Evolutionary conservation across 495 filamentous ascomycete genomes (phyloP), one percentile per base, ranked within the genome.

Genomic region (Xylaria longipes): DNA sequence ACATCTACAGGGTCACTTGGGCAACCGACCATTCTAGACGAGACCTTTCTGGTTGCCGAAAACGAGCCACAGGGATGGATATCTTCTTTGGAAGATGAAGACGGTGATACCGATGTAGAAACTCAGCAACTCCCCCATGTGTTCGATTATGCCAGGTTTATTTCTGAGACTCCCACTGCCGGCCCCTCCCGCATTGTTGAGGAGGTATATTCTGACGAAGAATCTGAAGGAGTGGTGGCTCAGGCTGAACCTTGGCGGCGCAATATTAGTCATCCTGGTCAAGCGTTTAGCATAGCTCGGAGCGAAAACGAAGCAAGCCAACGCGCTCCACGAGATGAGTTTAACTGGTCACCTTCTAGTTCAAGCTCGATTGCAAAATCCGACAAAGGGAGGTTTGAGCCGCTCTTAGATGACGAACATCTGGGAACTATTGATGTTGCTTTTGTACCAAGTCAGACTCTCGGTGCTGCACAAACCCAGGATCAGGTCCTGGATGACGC

Each of bases 361-460:
- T 56, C 48, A 56, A 56, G 48, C 22, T 67, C 65, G 14, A 20
- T 67, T 39, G 46, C 35, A 35, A 20, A 39, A 27, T 54, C n/a
- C 48, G 22, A 39, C 14, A 33, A 56, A 22, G n/a, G 15, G 14
- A 56, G 33, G 11, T 54, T 67, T 48, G 65, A 67, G 5, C 46
- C 65, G 7, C 48, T 67, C 48, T 56, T 67, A 22, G 35, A 56
- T 56, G 65, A 67, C 12, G 65, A 54, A 67, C 65, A 33, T 22
- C 35, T 67, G 48, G 35, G 35, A 20, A 56, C 46, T 56, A 67
- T 67, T n/a, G 65, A 67, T 56, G 48, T 56, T 67, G 65, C 65
- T 33, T 67, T 67, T 56, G 35, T 50, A 22, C 65, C 65, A 25
- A 17, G 41, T 58, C 27, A 37, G 43, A 22, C 70, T 70, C 46